Evolutionary conservation across 371 early-diverging fungal genomes (phyloP).

Genomic region (Blakeslea trispora): DNA sequence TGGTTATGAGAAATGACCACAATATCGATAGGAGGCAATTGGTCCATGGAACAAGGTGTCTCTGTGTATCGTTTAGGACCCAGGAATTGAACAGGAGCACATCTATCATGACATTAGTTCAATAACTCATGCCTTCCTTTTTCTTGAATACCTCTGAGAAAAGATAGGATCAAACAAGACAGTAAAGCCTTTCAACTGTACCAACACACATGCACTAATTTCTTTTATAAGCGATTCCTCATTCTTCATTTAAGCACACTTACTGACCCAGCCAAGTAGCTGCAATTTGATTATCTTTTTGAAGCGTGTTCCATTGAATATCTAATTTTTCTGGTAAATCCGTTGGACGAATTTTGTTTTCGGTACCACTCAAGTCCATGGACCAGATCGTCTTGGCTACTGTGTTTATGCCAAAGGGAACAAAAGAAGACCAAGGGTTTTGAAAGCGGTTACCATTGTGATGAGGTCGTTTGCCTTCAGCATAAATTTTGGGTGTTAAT

Average conservation of each 20-base stretch:
- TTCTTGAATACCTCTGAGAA: conserved; percentile 50
- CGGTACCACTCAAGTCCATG: neutral
- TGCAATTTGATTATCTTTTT: conserved; percentile 16
- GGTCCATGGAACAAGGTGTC: conserved; percentile 66
- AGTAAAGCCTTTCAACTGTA: conserved; percentile 64
- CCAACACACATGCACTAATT: conserved; percentile 64
- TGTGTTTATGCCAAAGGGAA: neutral
- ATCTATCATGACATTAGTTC: too few relatives aligned
- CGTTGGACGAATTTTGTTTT: conserved; percentile 2
- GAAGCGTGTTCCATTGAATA: conserved; percentile 26
- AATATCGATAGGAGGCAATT: conserved; percentile 68
- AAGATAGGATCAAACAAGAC: conserved; percentile 77
- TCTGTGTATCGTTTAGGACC: conserved; percentile 70
- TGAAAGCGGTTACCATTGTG: conserved; percentile 18
- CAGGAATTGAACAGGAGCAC: conserved; percentile 60
- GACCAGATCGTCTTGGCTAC: neutral
- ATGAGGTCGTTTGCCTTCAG: conserved; percentile 21
- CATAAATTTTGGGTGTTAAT: conserved; percentile 4
- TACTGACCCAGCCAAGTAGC: conserved; percentile 52
- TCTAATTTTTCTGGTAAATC: conserved; percentile 23
- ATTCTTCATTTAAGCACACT: too few relatives aligned
- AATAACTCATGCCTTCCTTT: too few relatives aligned
- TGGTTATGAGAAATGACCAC: conserved; percentile 79
- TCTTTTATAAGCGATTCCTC: too few relatives aligned
- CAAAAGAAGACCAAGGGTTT: conserved; percentile 33